Conservation (phyloP, 805 yeast genomes). For the Torulaspora microellipsoides region DNA sequence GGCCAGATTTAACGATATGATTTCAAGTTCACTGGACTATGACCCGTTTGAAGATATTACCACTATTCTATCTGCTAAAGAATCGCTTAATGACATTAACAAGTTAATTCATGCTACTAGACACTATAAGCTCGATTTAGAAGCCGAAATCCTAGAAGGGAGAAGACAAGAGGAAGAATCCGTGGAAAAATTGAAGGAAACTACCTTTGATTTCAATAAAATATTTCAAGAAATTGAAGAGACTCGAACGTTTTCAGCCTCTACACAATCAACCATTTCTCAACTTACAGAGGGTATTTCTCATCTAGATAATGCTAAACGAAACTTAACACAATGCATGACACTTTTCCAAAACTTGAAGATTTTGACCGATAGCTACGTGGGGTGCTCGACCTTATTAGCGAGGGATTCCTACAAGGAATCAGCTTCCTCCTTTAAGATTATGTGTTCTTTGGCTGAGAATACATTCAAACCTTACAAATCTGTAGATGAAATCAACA, state of each 20-base stretch:
- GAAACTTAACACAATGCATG: slow-evolving; percentile 78
- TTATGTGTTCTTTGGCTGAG: slow-evolving; percentile 33
- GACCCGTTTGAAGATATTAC: slow-evolving; percentile 52
- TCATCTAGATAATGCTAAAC: slow-evolving; percentile 73
- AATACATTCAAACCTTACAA: slow-evolving; percentile 56
- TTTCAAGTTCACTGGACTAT: slow-evolving; percentile 39
- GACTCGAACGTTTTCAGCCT: slow-evolving; percentile 76
- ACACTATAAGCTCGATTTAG: slow-evolving; percentile 47
- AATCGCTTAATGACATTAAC: slow-evolving; percentile 48
- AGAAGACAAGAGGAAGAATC: slow-evolving; percentile 29
- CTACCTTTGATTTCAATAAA: slow-evolving; percentile 26
- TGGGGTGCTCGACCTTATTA: slow-evolving; percentile 20
- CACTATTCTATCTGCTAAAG: slow-evolving; percentile 47
- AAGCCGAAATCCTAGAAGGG: slow-evolving; percentile 39
- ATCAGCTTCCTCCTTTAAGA: slow-evolving; percentile 29
- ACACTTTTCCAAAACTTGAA: slow-evolving; percentile 81
- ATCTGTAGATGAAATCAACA: slow-evolving; percentile 61
- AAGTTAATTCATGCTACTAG: slow-evolving; percentile 46
- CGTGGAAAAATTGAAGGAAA: slow-evolving; percentile 10
- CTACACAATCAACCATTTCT: slow-evolving; percentile 59
- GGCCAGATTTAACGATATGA: slow-evolving; percentile 13
- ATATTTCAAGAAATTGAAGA: slow-evolving; percentile 50
- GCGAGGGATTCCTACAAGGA: slow-evolving; percentile 17
- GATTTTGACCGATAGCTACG: slow-evolving; percentile 57
- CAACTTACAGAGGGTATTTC: slow-evolving; percentile 74